Percentiles rank a stretch among this genome's conserved stretches.
phyloP scores from a whole-genome alignment of 768 basidiomycete species.

The Termitomyces sp. region DNA sequence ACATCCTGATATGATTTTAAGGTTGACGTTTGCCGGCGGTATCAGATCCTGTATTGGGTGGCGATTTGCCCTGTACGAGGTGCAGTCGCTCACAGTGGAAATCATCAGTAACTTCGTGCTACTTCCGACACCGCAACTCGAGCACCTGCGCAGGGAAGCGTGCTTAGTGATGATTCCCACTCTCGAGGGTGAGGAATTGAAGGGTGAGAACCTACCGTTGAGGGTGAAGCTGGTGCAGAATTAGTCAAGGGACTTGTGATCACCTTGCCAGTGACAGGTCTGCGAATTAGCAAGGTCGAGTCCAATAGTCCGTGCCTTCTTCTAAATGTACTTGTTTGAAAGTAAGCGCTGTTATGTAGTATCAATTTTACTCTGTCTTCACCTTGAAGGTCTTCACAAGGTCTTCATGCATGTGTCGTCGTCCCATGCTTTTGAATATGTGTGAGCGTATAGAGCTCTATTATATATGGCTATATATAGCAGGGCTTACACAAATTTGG shows the following conservation, averaged over 20 bases:
- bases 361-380: no score
- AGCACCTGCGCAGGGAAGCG: constrained; percentile 41
- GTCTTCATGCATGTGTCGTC: no score
- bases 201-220: constrained; percentile 45
- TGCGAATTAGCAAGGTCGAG: no score
- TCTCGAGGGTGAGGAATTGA: constrained; percentile 41
- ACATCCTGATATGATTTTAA: constrained; percentile 18
- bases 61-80: constrained; percentile 53
- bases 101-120: constrained; percentile 61
- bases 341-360: no score
- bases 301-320: no score
- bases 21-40: constrained; percentile 48
- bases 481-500: no score
- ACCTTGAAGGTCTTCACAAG: no score
- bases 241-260: constrained; percentile 6
- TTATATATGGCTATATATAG: no score
- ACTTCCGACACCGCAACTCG: constrained; percentile 37
- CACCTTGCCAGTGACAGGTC: no score
- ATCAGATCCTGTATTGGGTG: constrained; percentile 49
- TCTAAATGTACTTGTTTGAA: no score
- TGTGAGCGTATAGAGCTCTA: no score
- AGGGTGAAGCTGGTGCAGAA: constrained; percentile 35
- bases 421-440: no score
- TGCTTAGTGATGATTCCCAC: constrained; percentile 49
- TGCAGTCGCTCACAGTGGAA: constrained; percentile 58